A percentile compares a stretch with the other conserved stretches of the same genome.
These are phyloP conservation scores for Rhynchosporium secalis DNA, from an alignment of 2,329 filamentous ascomycete species.

Conservation along the genomic window DNA sequence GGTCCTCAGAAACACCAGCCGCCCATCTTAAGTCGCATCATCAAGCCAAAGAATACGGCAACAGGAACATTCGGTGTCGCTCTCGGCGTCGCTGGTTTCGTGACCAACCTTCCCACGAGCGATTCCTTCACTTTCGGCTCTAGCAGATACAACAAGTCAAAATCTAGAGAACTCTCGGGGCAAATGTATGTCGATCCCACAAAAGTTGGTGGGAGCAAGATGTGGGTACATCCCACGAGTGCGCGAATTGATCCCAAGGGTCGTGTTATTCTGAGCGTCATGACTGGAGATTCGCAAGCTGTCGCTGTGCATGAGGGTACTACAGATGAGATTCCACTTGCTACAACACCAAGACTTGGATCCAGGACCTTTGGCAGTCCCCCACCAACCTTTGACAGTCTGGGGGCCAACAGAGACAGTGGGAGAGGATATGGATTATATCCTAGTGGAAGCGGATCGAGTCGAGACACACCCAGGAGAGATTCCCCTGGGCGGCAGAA, in stretches of 20 bases:
- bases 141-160: slow-evolving; percentile 4
- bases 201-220: slow-evolving; percentile 38
- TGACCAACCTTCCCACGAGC: slow-evolving; percentile 29
- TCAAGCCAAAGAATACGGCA: slow-evolving; percentile 48
- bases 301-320: slow-evolving; percentile 36
- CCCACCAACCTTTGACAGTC: background rate
- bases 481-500: background rate
- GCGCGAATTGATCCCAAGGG: slow-evolving; percentile 38
- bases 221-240: slow-evolving; percentile 33
- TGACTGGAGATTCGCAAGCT: slow-evolving; percentile 31
- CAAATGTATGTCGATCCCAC: slow-evolving; percentile 34
- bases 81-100: slow-evolving; percentile 39
- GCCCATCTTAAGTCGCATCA: slow-evolving; percentile 58
- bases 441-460: background rate
- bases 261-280: slow-evolving; percentile 32
- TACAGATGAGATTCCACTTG: slow-evolving; percentile 4
- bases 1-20: slow-evolving; percentile 55
- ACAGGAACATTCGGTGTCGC: slow-evolving; percentile 31
- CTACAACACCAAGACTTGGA: background rate
- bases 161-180: slow-evolving; percentile 22
- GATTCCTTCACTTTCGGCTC: slow-evolving; percentile 17
- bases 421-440: slow-evolving; percentile 6
- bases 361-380: background rate
- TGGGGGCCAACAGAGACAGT: background rate
- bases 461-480: background rate